A percentile compares a stretch with the other conserved stretches of the same genome.
Conservation (phyloP, 2,329 filamentous ascomycete species). For the Trichophyton verrucosum region DNA sequence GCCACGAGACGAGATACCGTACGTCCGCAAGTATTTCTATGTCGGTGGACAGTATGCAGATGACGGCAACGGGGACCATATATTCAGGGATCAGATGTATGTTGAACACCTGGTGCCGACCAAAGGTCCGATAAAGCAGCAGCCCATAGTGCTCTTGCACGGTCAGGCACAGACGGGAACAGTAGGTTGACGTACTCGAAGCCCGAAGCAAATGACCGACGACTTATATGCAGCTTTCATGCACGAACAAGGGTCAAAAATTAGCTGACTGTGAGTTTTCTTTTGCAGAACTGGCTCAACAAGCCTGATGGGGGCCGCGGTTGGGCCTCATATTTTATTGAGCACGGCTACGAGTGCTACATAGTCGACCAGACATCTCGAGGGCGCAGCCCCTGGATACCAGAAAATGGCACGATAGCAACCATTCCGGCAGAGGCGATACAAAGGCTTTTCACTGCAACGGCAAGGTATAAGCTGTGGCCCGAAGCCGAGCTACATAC, state of each 20-base stretch:
- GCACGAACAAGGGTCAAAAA: too few relatives aligned
- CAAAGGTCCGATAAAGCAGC: constrained; percentile 6
- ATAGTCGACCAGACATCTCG: constrained; percentile 27
- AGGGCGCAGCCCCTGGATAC: constrained; percentile 18
- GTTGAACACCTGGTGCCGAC: constrained; percentile 18
- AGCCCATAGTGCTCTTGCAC: constrained; percentile 17
- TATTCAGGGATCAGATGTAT: constrained; percentile 18
- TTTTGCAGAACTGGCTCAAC: constrained; percentile 28
- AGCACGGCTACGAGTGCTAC: constrained; percentile 33
- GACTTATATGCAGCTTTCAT: too few relatives aligned
- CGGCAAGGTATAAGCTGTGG: constrained; percentile 14
- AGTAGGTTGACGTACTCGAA: constrained; percentile 7
- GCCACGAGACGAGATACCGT: neutral
- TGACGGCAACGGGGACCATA: constrained; percentile 16
- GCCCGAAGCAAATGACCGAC: too few relatives aligned
- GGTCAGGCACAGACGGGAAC: constrained; percentile 17
- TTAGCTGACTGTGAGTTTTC: neutral
- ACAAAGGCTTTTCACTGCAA: constrained; percentile 18
- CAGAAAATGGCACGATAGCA: constrained; percentile 9
- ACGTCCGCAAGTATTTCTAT: constrained; percentile 16
- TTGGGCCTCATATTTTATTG: constrained; percentile 35
- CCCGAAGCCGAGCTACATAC: constrained; percentile 29
- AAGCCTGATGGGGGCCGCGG: constrained; percentile 34
- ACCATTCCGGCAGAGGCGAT: constrained; percentile 9
- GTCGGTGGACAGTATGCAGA: constrained; percentile 15